A percentile compares a stretch with the other conserved stretches of the same genome.
Evolutionary conservation across 768 basidiomycete species (phyloP).

Genomic region (Trametes cingulata): DNA sequence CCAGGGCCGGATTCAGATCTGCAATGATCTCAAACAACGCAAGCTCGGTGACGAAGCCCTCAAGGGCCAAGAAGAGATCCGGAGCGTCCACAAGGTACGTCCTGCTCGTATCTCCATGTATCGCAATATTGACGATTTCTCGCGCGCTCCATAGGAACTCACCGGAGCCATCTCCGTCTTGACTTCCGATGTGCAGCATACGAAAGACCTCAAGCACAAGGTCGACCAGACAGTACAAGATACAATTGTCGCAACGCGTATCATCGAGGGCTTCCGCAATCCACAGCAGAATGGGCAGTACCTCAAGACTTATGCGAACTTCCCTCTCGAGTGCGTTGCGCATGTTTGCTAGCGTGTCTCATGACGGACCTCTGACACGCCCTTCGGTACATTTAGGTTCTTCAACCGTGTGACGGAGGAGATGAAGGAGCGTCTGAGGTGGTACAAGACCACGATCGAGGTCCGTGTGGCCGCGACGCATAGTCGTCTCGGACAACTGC

Average conservation of each 20-base stretch:
- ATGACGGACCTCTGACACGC: not conserved
- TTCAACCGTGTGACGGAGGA: slow-evolving; percentile 72
- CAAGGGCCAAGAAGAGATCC: slow-evolving; percentile 71
- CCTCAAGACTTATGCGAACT: slow-evolving; percentile 77
- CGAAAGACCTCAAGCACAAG: slow-evolving; percentile 71
- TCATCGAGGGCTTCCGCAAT: slow-evolving; percentile 77
- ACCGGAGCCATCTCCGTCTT: slow-evolving; percentile 61
- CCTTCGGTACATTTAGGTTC: slow-evolving; percentile 45
- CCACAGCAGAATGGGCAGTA: slow-evolving; percentile 70
- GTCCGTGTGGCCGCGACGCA: slow-evolving; percentile 36
- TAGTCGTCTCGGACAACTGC: not conserved
- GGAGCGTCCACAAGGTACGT: slow-evolving; percentile 63
- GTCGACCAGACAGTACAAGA: slow-evolving; percentile 80
- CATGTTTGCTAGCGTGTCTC: not conserved
- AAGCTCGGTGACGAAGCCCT: slow-evolving; percentile 75
- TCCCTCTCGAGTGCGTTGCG: slow-evolving; percentile 71
- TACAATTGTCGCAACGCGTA: slow-evolving; percentile 72
- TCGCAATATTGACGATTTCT: not conserved
- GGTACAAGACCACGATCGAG: slow-evolving; percentile 83
- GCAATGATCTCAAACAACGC: slow-evolving; percentile 74
- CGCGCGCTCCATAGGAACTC: slow-evolving; percentile 51
- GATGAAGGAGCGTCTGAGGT: slow-evolving; percentile 68
- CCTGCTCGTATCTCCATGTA: not conserved
- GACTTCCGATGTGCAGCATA: slow-evolving; percentile 64
- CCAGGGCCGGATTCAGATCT: slow-evolving; percentile 74